Evolutionary conservation across 306 rosid species (phyloP).

Genomic region (Cucurbita maxima): DNA sequence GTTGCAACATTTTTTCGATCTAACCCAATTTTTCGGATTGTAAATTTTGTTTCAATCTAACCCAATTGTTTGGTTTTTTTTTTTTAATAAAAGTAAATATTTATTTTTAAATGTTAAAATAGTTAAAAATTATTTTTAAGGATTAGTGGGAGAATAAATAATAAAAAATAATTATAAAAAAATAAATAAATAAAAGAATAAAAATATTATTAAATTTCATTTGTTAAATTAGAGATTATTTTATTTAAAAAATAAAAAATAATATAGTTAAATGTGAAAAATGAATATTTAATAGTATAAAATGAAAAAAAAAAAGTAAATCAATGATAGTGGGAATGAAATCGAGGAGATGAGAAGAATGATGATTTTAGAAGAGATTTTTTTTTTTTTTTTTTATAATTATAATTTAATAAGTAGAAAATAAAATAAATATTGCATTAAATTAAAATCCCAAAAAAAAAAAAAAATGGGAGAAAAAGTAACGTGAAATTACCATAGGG

Average conservation of each 20-base stretch:
- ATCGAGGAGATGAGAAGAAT: conserved; percentile 1
- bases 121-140: no score
- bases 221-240: no score
- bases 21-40: no score
- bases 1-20: no score
- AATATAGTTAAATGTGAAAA: not conserved
- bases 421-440: not conserved
- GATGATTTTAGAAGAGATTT: not conserved
- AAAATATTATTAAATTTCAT: no score
- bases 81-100: no score
- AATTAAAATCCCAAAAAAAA: not conserved
- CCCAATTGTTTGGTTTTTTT: no score
- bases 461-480: not conserved
- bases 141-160: no score
- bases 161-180: no score
- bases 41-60: no score
- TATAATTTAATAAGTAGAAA: not conserved
- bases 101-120: no score
- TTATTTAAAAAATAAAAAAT: not conserved
- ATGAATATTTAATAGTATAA: not conserved
- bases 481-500: not conserved
- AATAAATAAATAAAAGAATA: no score
- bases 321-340: not conserved
- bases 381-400: not conserved
- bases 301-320: not conserved